Percentiles rank a stretch among this genome's conserved stretches.
These are phyloP conservation scores for Pythium dissimile DNA, from an alignment of 352 stramenopile genomes.

Conservation along the genomic window DNA sequence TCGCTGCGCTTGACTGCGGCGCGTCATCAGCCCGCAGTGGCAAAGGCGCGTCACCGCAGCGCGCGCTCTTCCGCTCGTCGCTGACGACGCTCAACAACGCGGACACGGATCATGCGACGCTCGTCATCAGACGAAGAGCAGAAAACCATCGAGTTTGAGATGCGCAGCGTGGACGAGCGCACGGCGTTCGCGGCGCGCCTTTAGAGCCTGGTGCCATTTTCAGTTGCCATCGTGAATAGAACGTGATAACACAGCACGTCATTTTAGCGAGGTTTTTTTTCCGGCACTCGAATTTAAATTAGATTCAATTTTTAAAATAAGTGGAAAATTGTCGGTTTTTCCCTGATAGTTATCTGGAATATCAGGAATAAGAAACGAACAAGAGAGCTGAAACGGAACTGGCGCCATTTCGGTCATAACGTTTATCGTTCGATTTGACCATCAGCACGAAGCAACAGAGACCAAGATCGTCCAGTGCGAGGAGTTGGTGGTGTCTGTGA, in stretches of 20 bases:
- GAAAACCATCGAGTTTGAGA: conserved; percentile 41
- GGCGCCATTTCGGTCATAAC: too few relatives aligned
- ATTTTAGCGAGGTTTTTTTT: background rate
- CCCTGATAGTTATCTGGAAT: too few relatives aligned
- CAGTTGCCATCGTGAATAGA: too few relatives aligned
- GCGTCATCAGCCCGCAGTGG: background rate
- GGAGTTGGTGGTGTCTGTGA: too few relatives aligned
- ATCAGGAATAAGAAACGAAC: too few relatives aligned
- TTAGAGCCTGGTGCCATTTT: conserved; percentile 14
- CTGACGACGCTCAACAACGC: conserved; percentile 24
- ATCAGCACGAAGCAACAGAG: too few relatives aligned
- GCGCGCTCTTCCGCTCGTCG: conserved; percentile 29
- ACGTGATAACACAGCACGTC: too few relatives aligned
- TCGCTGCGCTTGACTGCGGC: conserved; percentile 33
- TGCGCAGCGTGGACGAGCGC: conserved; percentile 38
- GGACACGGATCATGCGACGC: conserved; percentile 20
- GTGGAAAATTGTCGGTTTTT: too few relatives aligned
- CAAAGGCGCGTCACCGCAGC: background rate
- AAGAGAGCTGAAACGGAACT: too few relatives aligned
- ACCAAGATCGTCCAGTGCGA: too few relatives aligned
- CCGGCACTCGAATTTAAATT: background rate
- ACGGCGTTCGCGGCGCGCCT: conserved; percentile 25
- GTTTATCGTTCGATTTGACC: too few relatives aligned
- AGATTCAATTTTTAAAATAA: background rate
- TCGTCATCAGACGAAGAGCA: conserved; percentile 20